These are phyloP conservation scores for Amylocystis lapponica DNA, from an alignment of 768 basidiomycete species.

Conservation along the genomic window DNA sequence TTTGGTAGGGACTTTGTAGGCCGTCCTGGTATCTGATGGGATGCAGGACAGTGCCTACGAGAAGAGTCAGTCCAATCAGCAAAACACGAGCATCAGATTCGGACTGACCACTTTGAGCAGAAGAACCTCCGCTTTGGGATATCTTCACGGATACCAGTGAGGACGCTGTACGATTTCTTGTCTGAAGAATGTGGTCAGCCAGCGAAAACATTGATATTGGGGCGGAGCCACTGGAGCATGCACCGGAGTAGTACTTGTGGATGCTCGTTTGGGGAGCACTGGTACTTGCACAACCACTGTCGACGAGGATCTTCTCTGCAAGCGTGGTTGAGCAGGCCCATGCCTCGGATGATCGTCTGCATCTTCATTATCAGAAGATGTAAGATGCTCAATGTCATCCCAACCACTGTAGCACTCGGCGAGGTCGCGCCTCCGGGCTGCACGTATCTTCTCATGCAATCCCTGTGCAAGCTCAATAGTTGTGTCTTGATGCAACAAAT, in stretches of 20 bases:
- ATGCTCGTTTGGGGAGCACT: neutral
- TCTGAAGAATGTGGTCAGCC: too few species aligned
- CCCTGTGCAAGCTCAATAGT: slow-evolving; percentile 8
- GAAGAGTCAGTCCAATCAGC: too few species aligned
- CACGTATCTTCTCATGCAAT: slow-evolving; percentile 5
- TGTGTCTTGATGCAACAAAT: slow-evolving; percentile 5
- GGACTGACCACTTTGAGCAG: too few species aligned
- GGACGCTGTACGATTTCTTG: too few species aligned
- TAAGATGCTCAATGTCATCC: neutral
- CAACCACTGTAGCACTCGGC: neutral
- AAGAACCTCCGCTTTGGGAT: too few species aligned
- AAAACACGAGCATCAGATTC: too few species aligned
- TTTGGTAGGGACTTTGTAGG: neutral
- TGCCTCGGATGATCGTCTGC: neutral
- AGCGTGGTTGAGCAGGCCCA: neutral
- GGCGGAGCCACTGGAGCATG: neutral
- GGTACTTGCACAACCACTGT: neutral
- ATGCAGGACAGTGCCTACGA: neutral
- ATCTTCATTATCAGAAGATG: neutral
- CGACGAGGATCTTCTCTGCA: neutral
- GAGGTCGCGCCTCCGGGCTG: neutral
- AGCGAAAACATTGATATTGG: neutral
- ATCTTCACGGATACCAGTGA: too few species aligned
- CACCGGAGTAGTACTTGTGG: neutral
- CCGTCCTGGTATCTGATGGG: neutral